Evolutionary conservation across 768 basidiomycete genomes (phyloP).

Genomic region (Zangia roseola): DNA sequence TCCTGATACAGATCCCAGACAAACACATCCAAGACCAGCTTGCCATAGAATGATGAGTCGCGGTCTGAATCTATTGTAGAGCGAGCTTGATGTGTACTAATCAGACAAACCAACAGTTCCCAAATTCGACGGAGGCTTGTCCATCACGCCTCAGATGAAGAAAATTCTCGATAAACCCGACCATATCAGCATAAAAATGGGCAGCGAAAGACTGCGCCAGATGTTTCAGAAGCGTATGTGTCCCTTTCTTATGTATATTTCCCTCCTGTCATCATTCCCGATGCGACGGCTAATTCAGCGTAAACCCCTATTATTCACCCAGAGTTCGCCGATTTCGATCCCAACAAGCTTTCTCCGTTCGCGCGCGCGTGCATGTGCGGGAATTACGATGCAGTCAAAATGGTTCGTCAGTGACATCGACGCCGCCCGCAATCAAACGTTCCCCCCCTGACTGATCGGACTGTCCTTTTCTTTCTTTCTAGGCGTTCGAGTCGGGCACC

Average conservation of each 20-base stretch:
- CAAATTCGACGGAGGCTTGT: conserved; percentile 22
- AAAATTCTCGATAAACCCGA: conserved; percentile 26
- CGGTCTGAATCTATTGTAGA: conserved; percentile 2
- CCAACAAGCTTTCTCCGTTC: conserved; percentile 20
- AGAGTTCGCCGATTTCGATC: conserved; percentile 23
- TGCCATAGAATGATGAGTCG: conserved; percentile 8
- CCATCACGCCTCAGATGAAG: conserved; percentile 26
- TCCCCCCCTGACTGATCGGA: too few species aligned
- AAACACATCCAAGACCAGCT: background rate
- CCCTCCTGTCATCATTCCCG: background rate
- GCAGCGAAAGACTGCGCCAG: conserved; percentile 25
- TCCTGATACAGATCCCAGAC: too few species aligned
- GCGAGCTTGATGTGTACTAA: background rate
- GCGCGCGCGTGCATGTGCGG: conserved; percentile 27
- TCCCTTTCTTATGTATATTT: background rate
- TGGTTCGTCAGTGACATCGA: conserved; percentile 13
- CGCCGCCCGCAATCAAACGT: background rate
- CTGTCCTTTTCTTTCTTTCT: background rate
- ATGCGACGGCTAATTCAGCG: background rate
- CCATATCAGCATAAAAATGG: conserved; percentile 23
- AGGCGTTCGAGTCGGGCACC: conserved; percentile 26
- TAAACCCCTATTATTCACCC: background rate
- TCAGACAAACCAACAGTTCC: conserved; percentile 7
- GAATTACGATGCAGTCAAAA: conserved; percentile 14
- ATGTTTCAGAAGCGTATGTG: conserved; percentile 32